Conservation (phyloP, 1,284 basidiomycete genomes). For the Apiotrichum laibachii region DNA sequence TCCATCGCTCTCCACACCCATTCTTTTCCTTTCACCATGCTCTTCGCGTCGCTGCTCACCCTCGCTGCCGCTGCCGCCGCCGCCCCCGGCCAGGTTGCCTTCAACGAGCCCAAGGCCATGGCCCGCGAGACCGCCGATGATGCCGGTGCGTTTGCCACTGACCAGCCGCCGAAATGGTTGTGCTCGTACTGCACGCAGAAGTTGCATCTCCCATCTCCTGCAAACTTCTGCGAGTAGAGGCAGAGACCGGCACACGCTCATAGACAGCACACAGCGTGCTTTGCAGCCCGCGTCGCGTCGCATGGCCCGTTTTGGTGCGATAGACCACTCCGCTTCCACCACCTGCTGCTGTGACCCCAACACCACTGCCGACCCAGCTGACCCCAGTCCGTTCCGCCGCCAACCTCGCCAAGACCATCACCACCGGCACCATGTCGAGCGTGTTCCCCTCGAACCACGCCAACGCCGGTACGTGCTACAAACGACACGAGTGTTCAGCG, state of each 20-base stretch:
- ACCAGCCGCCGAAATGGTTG: not conserved
- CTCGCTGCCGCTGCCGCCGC: constrained; percentile 3
- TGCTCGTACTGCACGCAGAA: not conserved
- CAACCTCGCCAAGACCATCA: constrained; percentile 18
- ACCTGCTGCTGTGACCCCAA: not conserved
- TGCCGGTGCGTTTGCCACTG: constrained; percentile 24
- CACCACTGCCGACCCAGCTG: not conserved
- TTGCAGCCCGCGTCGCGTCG: too few species aligned
- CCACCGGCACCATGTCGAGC: constrained; percentile 43
- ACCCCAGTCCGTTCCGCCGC: constrained; percentile 12
- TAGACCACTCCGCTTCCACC: not conserved
- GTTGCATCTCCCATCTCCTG: too few species aligned
- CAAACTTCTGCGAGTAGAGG: too few species aligned
- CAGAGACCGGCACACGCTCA: too few species aligned
- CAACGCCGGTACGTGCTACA: constrained; percentile 31
- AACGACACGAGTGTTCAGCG: not conserved
- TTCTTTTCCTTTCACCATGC: constrained; percentile 4
- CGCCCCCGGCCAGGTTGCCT: constrained; percentile 5
- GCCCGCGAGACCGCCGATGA: constrained; percentile 30
- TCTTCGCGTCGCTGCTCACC: constrained; percentile 6
- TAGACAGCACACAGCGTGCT: too few species aligned
- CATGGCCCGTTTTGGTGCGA: too few species aligned
- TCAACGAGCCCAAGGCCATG: constrained; percentile 3
- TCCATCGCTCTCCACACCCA: too few species aligned
- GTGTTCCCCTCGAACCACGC: constrained; percentile 35